Base-by-base conservation (phyloP, 768 basidiomycete species). In the Macrolepiota albuminosa region DNA sequence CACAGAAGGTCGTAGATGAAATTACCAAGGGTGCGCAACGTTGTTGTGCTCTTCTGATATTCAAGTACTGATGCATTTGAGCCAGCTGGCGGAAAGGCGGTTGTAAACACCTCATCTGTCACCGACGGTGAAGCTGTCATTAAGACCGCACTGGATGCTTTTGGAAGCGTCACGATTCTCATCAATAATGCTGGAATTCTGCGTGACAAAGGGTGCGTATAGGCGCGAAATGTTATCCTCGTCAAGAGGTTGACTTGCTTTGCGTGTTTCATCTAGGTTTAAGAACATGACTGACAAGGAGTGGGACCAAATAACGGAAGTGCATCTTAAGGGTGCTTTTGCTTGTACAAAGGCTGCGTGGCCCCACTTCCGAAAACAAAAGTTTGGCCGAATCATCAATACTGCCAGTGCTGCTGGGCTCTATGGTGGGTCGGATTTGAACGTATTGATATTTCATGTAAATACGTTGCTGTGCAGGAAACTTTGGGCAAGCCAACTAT, bases 201-300 rank as follows among this genome's bases (percentile, higher is more conserved):
- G 57, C 80, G 91, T 52, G 91, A 89, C 69, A 91, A 84, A 70
- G 88, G 86, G 89, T 90, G 53, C 43, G 40, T 54, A n/a, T 40
- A 79, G 46, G 45, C 14, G 52, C 14, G 46, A 61, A 10, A 47
- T 31, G 39, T 24, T 50, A 45, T 16, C 11, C 42, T 31, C 31
- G 37, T n/a, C 34, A 7, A 36, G 47, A 31, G 39, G 48, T 48
- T 43, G 49, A 47, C 11, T 61, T 29, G 54, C 21, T 33, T 42
- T 11, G 18, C 33, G 21, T 63, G 31, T 58, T 47, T 13, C 7
- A 16, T 54, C 21, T 64, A 93, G 91, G 21, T 95, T 99, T 82
- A 96, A 93, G 81, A 97, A 95, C 74, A 97, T 99, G 93, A 79
- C 92, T 0, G 95, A 98, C 72, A 83, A 87, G 69, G 95, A 98